phyloP scores from a whole-genome alignment of 257 asterid species.

The Asclepias syriaca region DNA sequence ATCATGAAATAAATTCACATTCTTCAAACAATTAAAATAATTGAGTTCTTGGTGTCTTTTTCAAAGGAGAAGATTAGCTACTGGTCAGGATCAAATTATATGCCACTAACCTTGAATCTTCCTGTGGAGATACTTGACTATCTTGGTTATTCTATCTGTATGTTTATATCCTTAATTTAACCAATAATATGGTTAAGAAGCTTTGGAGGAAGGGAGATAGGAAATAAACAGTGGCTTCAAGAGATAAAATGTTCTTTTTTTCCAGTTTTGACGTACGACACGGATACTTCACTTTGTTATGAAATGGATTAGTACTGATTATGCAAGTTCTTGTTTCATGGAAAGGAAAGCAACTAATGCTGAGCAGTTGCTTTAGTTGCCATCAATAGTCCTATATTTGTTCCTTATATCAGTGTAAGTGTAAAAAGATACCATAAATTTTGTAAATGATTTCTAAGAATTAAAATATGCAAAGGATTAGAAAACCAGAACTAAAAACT shows the following conservation, averaged over 20 bases:
- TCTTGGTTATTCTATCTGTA: neutral
- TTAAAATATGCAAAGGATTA: neutral
- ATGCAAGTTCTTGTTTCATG: neutral
- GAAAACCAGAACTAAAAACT: neutral
- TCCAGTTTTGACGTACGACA: neutral
- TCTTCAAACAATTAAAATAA: neutral
- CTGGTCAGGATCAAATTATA: neutral
- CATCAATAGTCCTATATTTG: neutral
- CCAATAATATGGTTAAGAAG: neutral
- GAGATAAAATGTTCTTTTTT: neutral
- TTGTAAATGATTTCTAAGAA: neutral
- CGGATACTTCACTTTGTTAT: neutral
- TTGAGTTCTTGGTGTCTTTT: neutral
- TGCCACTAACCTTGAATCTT: neutral
- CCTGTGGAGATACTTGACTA: neutral
- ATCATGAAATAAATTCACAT: neutral
- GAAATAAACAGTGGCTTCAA: neutral
- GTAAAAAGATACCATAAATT: neutral
- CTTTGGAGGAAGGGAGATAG: no score
- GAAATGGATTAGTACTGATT: neutral
- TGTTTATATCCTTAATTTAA: neutral
- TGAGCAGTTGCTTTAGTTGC: neutral
- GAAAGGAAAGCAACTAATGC: neutral
- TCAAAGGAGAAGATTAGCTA: no score
- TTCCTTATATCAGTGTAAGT: neutral